Percentiles rank a stretch among this genome's conserved stretches.
These are phyloP conservation scores for Thozetella sp. DNA, from an alignment of 495 filamentous ascomycete species.

Conservation along the genomic window DNA sequence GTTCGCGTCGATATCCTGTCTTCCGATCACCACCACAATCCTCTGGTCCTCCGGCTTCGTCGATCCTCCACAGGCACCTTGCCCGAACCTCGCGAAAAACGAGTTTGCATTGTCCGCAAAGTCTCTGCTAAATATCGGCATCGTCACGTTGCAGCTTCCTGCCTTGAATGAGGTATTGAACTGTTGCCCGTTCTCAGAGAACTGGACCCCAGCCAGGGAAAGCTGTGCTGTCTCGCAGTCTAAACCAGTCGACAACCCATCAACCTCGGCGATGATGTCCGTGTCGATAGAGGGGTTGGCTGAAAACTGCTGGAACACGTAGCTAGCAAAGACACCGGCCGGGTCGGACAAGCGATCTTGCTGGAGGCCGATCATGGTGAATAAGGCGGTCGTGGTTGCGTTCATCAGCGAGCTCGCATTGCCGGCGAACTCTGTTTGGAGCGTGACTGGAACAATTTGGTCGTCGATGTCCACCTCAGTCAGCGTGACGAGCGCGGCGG, in stretches of 20 bases:
- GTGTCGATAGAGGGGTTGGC: conserved; percentile 8
- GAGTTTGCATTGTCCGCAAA: conserved; percentile 7
- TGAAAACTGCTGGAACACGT: conserved; percentile 22
- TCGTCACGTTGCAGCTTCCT: conserved; percentile 9
- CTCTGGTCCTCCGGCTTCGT: conserved; percentile 10
- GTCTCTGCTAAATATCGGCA: conserved; percentile 7
- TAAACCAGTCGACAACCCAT: conserved; percentile 20
- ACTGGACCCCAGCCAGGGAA: conserved; percentile 8
- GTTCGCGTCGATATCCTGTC: conserved; percentile 7
- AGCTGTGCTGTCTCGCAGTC: conserved; percentile 20
- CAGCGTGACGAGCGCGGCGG: conserved; percentile 17
- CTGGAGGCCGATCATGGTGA: conserved; percentile 15
- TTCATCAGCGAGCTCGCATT: conserved; percentile 12
- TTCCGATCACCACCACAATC: conserved; percentile 19
- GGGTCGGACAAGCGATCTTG: conserved; percentile 17
- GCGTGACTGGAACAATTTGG: conserved; percentile 3
- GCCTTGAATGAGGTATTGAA: conserved; percentile 13
- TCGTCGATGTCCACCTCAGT: conserved; percentile 7
- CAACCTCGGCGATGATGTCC: conserved; percentile 16
- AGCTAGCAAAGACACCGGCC: conserved; percentile 14
- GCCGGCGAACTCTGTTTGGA: conserved; percentile 12
- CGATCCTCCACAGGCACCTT: conserved; percentile 16
- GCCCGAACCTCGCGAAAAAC: conserved; percentile 13
- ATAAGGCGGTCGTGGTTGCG: conserved; percentile 16
- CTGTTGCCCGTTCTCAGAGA: conserved; percentile 5